These are phyloP conservation scores for Naganishia onofrii DNA, from an alignment of 768 basidiomycete genomes.

Conservation along the genomic window DNA sequence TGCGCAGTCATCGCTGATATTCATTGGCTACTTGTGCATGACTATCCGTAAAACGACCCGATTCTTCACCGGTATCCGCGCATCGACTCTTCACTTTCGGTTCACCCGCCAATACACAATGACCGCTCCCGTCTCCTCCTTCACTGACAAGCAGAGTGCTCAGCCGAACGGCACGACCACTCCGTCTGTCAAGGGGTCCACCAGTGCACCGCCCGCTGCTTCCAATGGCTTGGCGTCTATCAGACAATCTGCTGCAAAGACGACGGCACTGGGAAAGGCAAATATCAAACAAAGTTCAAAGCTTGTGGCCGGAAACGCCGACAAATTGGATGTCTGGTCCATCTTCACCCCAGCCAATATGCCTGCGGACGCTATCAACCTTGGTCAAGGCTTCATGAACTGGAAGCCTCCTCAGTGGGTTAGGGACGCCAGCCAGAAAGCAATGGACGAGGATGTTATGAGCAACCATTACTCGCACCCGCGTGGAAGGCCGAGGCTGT, in stretches of 20 bases:
- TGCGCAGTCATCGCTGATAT: background rate
- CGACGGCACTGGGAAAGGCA: slow-evolving; percentile 20
- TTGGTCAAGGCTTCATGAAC: slow-evolving; percentile 65
- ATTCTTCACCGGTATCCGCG: slow-evolving; percentile 7
- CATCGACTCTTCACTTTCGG: background rate
- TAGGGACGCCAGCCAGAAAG: slow-evolving; percentile 42
- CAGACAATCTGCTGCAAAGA: slow-evolving; percentile 10
- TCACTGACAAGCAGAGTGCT: slow-evolving; percentile 8
- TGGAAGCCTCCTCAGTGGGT: slow-evolving; percentile 53
- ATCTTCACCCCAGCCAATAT: slow-evolving; percentile 67
- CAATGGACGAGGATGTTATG: slow-evolving; percentile 49
- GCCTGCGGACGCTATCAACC: slow-evolving; percentile 87
- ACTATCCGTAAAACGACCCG: background rate
- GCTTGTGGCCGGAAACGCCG: slow-evolving; percentile 47
- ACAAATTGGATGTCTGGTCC: slow-evolving; percentile 51
- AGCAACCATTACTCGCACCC: slow-evolving; percentile 62
- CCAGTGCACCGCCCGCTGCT: slow-evolving; percentile 14
- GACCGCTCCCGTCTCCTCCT: slow-evolving; percentile 19
- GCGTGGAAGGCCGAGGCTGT: slow-evolving; percentile 78
- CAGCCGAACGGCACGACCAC: slow-evolving; percentile 29
- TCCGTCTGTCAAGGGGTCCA: background rate
- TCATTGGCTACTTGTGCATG: background rate
- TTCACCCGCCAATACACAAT: slow-evolving; percentile 7
- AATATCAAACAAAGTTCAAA: slow-evolving; percentile 40
- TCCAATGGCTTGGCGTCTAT: slow-evolving; percentile 12